Percentiles rank a stretch among this genome's conserved stretches.
Conservation (phyloP, 2,329 filamentous ascomycete species). For the Cladophialophora chaetospira region DNA sequence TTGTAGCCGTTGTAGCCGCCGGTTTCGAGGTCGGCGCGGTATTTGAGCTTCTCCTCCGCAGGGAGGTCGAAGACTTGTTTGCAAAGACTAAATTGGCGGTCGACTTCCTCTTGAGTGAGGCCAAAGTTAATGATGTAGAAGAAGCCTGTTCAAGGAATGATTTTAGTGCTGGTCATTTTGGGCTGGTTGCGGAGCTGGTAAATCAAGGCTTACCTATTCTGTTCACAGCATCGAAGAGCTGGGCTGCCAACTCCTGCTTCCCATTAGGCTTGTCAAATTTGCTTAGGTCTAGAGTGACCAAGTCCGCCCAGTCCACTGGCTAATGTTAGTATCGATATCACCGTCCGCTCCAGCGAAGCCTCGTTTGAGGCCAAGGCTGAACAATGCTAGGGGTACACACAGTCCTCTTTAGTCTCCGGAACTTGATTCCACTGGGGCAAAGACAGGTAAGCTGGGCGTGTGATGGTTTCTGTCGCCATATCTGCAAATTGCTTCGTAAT, state of each 20-base stretch:
- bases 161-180: too few relatives aligned
- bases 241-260: conserved; percentile 54
- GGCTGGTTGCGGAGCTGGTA: too few relatives aligned
- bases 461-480: conserved; percentile 21
- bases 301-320: conserved; percentile 30
- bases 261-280: conserved; percentile 56
- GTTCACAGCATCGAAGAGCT: conserved; percentile 57
- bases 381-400: conserved; percentile 1
- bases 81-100: conserved; percentile 62
- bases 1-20: conserved; percentile 61
- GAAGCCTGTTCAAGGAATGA: conserved; percentile 47
- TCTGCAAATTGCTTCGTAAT: neutral
- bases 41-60: conserved; percentile 61
- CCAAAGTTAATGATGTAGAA: conserved; percentile 66
- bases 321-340: neutral
- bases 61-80: conserved; percentile 59
- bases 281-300: conserved; percentile 46
- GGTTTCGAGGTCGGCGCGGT: conserved; percentile 52
- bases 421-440: conserved; percentile 22
- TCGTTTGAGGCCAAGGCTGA: too few relatives aligned
- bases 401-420: conserved; percentile 22
- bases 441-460: neutral
- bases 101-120: conserved; percentile 58
- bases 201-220: conserved; percentile 39
- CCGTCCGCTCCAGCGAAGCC: neutral